A percentile compares a stretch with the other conserved stretches of the same genome.
Evolutionary conservation across 495 filamentous ascomycete species (phyloP).

Genomic region (Talaromyces borbonicus): DNA sequence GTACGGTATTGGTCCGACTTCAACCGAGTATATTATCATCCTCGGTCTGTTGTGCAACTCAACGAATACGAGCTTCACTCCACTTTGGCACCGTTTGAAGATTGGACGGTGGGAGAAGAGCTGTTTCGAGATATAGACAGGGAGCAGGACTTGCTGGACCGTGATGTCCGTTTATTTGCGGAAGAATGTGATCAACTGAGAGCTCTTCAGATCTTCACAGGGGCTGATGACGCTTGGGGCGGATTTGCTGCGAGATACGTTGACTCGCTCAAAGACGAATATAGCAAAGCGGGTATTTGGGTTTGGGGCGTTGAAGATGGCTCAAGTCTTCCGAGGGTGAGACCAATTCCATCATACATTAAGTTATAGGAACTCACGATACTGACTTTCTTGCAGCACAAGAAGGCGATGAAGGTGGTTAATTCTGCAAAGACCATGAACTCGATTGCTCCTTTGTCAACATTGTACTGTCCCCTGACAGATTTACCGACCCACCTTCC

Average conservation of each 20-base stretch:
- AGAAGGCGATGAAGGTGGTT: conserved; percentile 45
- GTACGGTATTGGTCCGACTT: conserved; percentile 97
- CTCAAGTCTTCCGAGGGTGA: conserved; percentile 48
- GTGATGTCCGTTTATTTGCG: conserved; percentile 74
- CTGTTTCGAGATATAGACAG: conserved; percentile 73
- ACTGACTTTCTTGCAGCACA: conserved; percentile 20
- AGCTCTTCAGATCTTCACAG: conserved; percentile 70
- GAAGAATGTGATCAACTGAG: conserved; percentile 94
- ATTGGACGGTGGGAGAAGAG: conserved; percentile 69
- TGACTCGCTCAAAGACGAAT: conserved; percentile 78
- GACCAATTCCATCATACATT: conserved; percentile 16
- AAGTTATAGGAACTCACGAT: conserved; percentile 6
- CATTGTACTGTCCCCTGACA: conserved; percentile 70
- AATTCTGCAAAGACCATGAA: conserved; percentile 64
- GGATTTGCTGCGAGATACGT: conserved; percentile 75
- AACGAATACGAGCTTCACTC: conserved; percentile 78
- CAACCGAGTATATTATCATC: conserved; percentile 84
- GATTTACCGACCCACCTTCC: conserved; percentile 50
- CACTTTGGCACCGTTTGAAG: conserved; percentile 70
- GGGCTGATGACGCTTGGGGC: conserved; percentile 86
- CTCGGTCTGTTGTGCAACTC: conserved; percentile 78
- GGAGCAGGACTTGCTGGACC: conserved; percentile 79
- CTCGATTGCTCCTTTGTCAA: conserved; percentile 57
- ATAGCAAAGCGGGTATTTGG: conserved; percentile 76
- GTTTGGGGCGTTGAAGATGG: conserved; percentile 72